phyloP scores from a whole-genome alignment of 148 eudicot species.

The Cornus controversa region DNA sequence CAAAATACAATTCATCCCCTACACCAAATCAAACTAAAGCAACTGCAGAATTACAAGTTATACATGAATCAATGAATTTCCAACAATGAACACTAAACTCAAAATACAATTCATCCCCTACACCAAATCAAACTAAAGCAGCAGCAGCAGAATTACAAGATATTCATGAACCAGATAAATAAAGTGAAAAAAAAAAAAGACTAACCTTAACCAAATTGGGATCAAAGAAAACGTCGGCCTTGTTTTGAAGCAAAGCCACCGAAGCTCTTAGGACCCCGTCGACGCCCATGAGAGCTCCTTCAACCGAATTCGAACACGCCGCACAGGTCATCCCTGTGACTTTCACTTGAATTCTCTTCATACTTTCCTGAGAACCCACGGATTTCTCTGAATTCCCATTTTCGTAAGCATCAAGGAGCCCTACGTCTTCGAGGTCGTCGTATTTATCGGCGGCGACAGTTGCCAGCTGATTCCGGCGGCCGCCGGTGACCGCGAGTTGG shows the following conservation, averaged over 20 bases:
- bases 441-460: slow-evolving; percentile 21
- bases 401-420: slow-evolving; percentile 56
- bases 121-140: neutral
- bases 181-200: neutral
- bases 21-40: neutral
- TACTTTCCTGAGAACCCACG: neutral
- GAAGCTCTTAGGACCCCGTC: slow-evolving; percentile 69
- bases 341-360: slow-evolving; percentile 57
- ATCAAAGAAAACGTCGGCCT: slow-evolving; percentile 68
- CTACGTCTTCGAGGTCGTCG: slow-evolving; percentile 60
- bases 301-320: slow-evolving; percentile 88
- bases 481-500: slow-evolving; percentile 36
- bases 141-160: neutral
- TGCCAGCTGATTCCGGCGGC: slow-evolving; percentile 3
- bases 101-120: neutral
- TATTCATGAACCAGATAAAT: neutral
- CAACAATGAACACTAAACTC: neutral
- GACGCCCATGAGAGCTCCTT: slow-evolving; percentile 58
- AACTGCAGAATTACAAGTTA: neutral
- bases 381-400: neutral
- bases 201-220: slow-evolving; percentile 67
- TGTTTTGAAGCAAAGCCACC: slow-evolving; percentile 88
- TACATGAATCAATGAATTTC: neutral
- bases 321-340: slow-evolving; percentile 94
- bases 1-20: neutral